phyloP scores from a whole-genome alignment of 805 yeast species.

The Candida krabiensis region DNA sequence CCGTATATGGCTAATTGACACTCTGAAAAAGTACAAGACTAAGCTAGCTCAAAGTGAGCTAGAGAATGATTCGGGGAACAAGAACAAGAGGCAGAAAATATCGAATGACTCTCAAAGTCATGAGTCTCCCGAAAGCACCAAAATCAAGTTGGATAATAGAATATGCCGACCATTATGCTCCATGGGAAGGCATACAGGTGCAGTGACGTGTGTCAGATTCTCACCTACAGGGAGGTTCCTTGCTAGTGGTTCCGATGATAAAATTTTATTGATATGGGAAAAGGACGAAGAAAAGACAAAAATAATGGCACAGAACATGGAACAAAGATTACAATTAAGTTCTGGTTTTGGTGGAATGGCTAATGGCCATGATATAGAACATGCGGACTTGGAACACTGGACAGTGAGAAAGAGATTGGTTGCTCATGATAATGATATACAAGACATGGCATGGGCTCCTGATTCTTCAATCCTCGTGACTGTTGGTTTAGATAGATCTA shows the following conservation, averaged over 20 bases:
- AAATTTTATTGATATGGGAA: slow-evolving; percentile 90
- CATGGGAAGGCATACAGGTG: slow-evolving; percentile 95
- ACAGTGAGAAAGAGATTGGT: slow-evolving; percentile 87
- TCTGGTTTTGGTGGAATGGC: slow-evolving; percentile 10
- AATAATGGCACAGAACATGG: slow-evolving; percentile 31
- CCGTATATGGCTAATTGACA: slow-evolving; percentile 77
- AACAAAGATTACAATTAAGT: slow-evolving; percentile 21
- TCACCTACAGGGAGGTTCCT: slow-evolving; percentile 89
- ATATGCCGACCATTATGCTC: slow-evolving; percentile 70
- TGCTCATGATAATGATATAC: slow-evolving; percentile 97
- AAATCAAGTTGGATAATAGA: slow-evolving; percentile 27
- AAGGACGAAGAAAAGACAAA: slow-evolving; percentile 70
- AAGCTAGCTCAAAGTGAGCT: slow-evolving; percentile 23
- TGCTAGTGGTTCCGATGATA: slow-evolving; percentile 95
- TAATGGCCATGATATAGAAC: slow-evolving; percentile 51
- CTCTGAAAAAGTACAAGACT: slow-evolving; percentile 45
- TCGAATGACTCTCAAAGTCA: slow-evolving; percentile 6
- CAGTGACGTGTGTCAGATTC: slow-evolving; percentile 90
- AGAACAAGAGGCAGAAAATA: slow-evolving; percentile 11
- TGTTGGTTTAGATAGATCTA: slow-evolving; percentile 91
- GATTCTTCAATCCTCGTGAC: slow-evolving; percentile 88
- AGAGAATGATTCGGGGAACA: slow-evolving; percentile 6
- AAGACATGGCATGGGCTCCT: slow-evolving; percentile 98
- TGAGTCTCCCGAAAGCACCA: background rate
- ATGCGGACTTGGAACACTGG: slow-evolving; percentile 86